Percentiles rank a stretch among this genome's conserved stretches.
Conservation (phyloP, 163 green algal genomes). For the Volvox carteri region DNA sequence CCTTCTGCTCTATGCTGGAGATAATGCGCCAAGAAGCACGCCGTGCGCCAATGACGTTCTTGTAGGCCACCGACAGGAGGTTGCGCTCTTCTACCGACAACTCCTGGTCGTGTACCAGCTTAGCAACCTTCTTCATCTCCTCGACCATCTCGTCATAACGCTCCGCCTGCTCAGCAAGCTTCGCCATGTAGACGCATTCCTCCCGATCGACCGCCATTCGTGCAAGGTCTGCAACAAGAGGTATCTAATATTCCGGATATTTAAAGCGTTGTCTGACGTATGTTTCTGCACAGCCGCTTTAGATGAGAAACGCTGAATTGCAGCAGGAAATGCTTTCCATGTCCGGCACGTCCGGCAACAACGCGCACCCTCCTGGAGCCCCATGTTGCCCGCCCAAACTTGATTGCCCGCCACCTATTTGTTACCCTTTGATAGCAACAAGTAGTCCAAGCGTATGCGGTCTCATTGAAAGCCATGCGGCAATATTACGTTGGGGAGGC, state of each 20-base stretch:
- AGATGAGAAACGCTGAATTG: neutral
- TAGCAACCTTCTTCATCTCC: slow-evolving; percentile 92
- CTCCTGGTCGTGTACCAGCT: slow-evolving; percentile 84
- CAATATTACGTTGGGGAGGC: neutral
- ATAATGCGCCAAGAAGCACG: slow-evolving; percentile 99
- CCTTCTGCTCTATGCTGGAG: slow-evolving; percentile 99
- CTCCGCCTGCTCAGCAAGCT: slow-evolving; percentile 94
- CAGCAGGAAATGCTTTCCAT: neutral
- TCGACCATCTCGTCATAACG: slow-evolving; percentile 98
- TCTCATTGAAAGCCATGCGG: too few relatives aligned
- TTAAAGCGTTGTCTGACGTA: neutral
- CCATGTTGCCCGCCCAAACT: neutral
- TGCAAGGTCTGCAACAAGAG: neutral
- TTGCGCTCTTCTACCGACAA: slow-evolving; percentile 99
- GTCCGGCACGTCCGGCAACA: neutral
- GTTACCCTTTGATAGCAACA: too few relatives aligned
- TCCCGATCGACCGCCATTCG: slow-evolving; percentile 60
- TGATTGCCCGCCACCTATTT: too few relatives aligned
- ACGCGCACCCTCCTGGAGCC: neutral
- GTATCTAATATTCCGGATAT: neutral
- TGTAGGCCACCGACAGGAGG: slow-evolving; percentile 98
- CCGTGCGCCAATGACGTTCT: slow-evolving; percentile 99
- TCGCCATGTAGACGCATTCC: slow-evolving; percentile 71
- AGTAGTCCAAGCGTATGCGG: too few relatives aligned
- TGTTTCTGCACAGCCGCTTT: neutral